Base-by-base conservation (phyloP, 768 basidiomycete genomes). In the Leucocoprinus sp. region DNA sequence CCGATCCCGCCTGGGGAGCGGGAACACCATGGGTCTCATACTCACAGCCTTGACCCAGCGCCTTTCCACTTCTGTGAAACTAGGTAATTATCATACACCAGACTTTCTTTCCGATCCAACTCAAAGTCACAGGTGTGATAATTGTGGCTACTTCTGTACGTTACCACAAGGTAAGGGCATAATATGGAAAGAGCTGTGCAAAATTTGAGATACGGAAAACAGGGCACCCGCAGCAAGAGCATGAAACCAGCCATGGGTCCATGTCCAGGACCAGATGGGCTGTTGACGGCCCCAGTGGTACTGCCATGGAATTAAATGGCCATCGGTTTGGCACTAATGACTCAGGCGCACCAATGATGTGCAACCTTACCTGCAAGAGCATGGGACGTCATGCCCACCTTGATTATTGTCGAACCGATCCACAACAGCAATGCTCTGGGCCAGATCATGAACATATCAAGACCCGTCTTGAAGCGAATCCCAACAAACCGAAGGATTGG, bases 331-430 rank as follows among this genome's bases (percentile, higher is more conserved):
- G 67, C 12, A 51, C 70, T 0, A 66, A 69, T 18, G 76, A 78
- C 41, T 73, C 75, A 34, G 77, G 80, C 6, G 77, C 76, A 0
- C 79, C 79, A 0, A 76, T 80, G 74, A 67, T 81, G 65, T 81
- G 80, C 53, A 79, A 68, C 37, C 63, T 80, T 15, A 56, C 76
- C 22, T 82, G 77, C 50, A 64, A 68, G 1, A 60, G 72, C 11
- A 63, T 80, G 59, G 80, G 79, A 0, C 59, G 81, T 15, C 80
- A 82, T 40, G 61, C 63, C 1, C 80, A 82, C 54, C 60, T 81
- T 26, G 76, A 74, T 50, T 75, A 71, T 45, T 82, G 80, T 52
- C 69, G 76, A 1, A 61, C 71, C 1, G 55, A 63, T 29, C 54
- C 61, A 15, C 58, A 48, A 8, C 56, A 55, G 0, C 43, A 53